phyloP scores from a whole-genome alignment of 169 alveolate species.

The Babesia gibsoni region DNA sequence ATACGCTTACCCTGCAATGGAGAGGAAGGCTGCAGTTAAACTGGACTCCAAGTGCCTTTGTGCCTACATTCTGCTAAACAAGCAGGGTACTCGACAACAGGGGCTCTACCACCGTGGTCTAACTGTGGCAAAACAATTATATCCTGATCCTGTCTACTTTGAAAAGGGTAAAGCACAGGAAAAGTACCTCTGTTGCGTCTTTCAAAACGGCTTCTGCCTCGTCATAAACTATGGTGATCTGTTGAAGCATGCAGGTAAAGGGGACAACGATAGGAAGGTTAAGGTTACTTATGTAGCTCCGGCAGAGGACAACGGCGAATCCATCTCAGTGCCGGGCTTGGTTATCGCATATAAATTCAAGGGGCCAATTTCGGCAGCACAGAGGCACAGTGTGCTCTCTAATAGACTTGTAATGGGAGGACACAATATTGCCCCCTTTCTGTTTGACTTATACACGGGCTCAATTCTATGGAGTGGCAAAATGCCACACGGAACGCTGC shows the following conservation, averaged over 20 bases:
- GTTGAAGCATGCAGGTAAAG: not conserved
- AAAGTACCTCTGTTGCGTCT: conserved; percentile 18
- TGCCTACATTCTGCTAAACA: conserved; percentile 6
- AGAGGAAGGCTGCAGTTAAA: not conserved
- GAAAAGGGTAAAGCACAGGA: not conserved
- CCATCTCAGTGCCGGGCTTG: not conserved
- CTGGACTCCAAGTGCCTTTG: conserved; percentile 42
- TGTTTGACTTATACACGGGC: conserved; percentile 68
- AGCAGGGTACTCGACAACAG: too few species aligned
- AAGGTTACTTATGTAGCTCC: not conserved
- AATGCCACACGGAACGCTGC: conserved; percentile 59
- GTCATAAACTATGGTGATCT: conserved; percentile 26
- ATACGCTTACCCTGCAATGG: conserved; percentile 43
- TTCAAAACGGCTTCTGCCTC: conserved; percentile 31
- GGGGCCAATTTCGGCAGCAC: conserved; percentile 62
- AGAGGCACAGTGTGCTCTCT: conserved; percentile 54
- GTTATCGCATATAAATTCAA: conserved; percentile 53
- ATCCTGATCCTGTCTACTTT: conserved; percentile 4
- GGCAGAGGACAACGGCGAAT: too few species aligned
- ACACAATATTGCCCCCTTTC: conserved; percentile 51
- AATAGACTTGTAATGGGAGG: conserved; percentile 71
- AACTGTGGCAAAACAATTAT: too few species aligned
- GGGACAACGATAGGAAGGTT: not conserved
- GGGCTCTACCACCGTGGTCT: too few species aligned
- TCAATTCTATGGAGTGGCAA: conserved; percentile 68